phyloP scores from a whole-genome alignment of 2,329 filamentous ascomycete species.

The Exophiala oligosperma region DNA sequence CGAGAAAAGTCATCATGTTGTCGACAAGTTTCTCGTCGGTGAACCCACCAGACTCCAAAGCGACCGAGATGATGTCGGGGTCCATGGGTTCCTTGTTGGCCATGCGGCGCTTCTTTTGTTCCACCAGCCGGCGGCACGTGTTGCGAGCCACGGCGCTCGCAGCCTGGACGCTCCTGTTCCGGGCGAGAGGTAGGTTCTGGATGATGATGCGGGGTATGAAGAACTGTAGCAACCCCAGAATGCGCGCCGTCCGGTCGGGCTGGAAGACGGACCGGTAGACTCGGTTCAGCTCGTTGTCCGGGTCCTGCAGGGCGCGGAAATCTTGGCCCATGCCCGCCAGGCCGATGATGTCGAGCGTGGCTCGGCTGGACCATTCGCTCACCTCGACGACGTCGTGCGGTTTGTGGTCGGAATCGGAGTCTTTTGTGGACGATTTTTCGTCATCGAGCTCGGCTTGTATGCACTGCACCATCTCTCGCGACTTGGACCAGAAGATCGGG shows the following conservation, averaged over 20 bases:
- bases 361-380: conserved; percentile 63
- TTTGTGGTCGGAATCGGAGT: conserved; percentile 20
- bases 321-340: conserved; percentile 70
- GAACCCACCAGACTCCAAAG: conserved; percentile 73
- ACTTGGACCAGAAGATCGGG: conserved; percentile 79
- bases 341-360: conserved; percentile 65
- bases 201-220: conserved; percentile 66
- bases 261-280: conserved; percentile 60
- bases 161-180: conserved; percentile 64
- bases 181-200: conserved; percentile 63
- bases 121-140: conserved; percentile 68
- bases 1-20: conserved; percentile 88
- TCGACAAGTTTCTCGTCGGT: conserved; percentile 78
- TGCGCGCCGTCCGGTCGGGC: conserved; percentile 52
- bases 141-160: conserved; percentile 62
- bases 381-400: conserved; percentile 56
- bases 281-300: conserved; percentile 58
- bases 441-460: conserved; percentile 49
- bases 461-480: conserved; percentile 63
- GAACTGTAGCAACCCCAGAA: conserved; percentile 60
- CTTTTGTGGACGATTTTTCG: conserved; percentile 16
- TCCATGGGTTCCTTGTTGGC: conserved; percentile 51
- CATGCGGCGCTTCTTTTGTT: conserved; percentile 64
- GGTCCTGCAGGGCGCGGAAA: conserved; percentile 65
- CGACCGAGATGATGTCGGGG: conserved; percentile 77